Base-by-base conservation (phyloP, 2,329 filamentous ascomycete genomes). In the Beauveria sp. region DNA sequence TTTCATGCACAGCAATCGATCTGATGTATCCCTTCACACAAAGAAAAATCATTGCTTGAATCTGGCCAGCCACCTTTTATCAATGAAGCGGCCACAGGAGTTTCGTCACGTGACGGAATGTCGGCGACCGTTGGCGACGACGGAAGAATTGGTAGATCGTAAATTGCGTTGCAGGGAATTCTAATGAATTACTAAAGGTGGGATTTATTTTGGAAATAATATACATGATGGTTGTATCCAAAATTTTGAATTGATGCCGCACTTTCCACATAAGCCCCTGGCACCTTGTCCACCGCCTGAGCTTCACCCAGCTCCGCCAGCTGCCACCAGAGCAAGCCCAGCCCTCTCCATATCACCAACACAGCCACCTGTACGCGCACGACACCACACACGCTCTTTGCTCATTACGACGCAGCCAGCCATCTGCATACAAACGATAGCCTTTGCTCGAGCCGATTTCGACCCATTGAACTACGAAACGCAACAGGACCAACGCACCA, bases 291-390 rank as follows among this genome's bases (percentile, higher is more conserved):
- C 7, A 14, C 28, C 14, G 31, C 31, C 43, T 49, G 43, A 61
- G 59, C 59, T 54, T 61, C 59, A 53, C 40, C n/a, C 31, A 61
- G 59, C 50, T 54, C 50, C 42, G 59, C 59, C 31, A 55, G 59
- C 59, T 55, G 43, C 28, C 31, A 42, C 28, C 43, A 34, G 26
- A 31, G 45, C 46, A 40, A 43, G 48, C 38, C 26, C 46, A 60
- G 40, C 38, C 42, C 31, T 50, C 43, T 61, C 50, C 58, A 61
- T 54, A 61, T 61, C 43, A 55, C 43, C 49, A 54, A 43, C 58
- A 55, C 59, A 54, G 43, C 50, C 59, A 61, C 50, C 43, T 22
- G 16, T 28, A 42, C 50, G n/a, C 38, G 10, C 50, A 50, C 58
- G 18, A 60, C 49, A 46, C 40, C n/a, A n/a, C 57, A 45, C 20